A percentile compares a stretch with the other conserved stretches of the same genome.
These are phyloP conservation scores for Schizophyllum commune DNA, from an alignment of 1,284 basidiomycete genomes.

Conservation along the genomic window DNA sequence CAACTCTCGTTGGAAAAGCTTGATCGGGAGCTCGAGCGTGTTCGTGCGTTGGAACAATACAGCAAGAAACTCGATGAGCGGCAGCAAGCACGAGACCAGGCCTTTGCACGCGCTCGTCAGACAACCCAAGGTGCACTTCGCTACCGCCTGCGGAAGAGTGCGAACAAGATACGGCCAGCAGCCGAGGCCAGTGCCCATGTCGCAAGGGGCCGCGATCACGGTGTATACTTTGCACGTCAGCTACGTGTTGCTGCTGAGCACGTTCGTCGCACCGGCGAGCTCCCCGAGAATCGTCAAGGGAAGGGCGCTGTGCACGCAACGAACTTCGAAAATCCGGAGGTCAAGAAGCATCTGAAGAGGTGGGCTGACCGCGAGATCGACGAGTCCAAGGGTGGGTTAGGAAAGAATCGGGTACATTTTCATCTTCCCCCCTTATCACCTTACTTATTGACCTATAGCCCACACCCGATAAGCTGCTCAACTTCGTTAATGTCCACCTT, in stretches of 20 bases:
- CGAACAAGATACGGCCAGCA: slow-evolving; percentile 5
- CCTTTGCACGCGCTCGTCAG: background rate
- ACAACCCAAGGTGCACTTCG: background rate
- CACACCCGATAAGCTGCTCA: slow-evolving; percentile 9
- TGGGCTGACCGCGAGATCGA: too few species aligned
- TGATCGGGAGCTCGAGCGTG: slow-evolving; percentile 3
- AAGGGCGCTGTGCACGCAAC: slow-evolving; percentile 8
- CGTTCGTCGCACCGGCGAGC: slow-evolving; percentile 5
- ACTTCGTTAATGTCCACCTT: slow-evolving; percentile 13
- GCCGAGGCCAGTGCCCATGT: slow-evolving; percentile 6
- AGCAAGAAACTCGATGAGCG: slow-evolving; percentile 6
- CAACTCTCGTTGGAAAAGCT: slow-evolving; percentile 6
- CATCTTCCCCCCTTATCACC: too few species aligned
- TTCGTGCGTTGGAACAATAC: slow-evolving; percentile 5
- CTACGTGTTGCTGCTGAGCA: slow-evolving; percentile 4
- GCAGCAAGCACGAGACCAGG: slow-evolving; percentile 3
- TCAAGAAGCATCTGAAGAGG: slow-evolving; percentile 2
- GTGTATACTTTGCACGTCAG: slow-evolving; percentile 7
- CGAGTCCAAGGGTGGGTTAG: too few species aligned
- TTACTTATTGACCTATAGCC: too few species aligned
- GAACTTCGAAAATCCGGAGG: slow-evolving; percentile 7
- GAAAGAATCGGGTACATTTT: too few species aligned
- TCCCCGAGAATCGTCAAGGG: slow-evolving; percentile 11
- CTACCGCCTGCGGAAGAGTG: slow-evolving; percentile 2
- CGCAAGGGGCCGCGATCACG: slow-evolving; percentile 3